Percentiles rank a stretch among this genome's conserved stretches.
Conservation (phyloP, 164 flowering plant genomes). For the Protea cynaroides region DNA sequence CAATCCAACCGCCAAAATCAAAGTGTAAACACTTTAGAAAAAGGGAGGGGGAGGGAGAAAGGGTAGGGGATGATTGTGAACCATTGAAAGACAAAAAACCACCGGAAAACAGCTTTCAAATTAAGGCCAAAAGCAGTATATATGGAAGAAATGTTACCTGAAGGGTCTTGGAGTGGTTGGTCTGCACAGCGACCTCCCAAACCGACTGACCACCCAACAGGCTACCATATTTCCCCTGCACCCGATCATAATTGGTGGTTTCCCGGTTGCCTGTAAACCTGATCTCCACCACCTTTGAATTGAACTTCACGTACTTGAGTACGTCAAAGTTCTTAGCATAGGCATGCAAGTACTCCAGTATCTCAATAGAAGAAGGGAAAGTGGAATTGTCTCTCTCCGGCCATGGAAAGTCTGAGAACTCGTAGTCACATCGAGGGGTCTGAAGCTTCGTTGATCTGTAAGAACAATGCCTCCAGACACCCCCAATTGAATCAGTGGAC, state of each 20-base stretch:
- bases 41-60: too few relatives aligned
- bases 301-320: slow-evolving; percentile 48
- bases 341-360: slow-evolving; percentile 62
- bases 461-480: slow-evolving; percentile 87
- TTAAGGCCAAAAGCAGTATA: neutral
- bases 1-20: too few relatives aligned
- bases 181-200: slow-evolving; percentile 81
- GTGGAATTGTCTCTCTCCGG: slow-evolving; percentile 48
- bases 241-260: slow-evolving; percentile 1
- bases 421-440: slow-evolving; percentile 71
- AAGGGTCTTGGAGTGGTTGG: slow-evolving; percentile 33
- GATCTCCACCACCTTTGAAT: slow-evolving; percentile 76
- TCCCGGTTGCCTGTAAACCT: slow-evolving; percentile 40
- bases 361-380: slow-evolving; percentile 66
- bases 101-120: neutral
- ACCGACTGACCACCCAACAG: slow-evolving; percentile 51
- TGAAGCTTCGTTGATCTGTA: slow-evolving; percentile 72
- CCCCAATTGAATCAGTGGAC: slow-evolving; percentile 73
- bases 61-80: too few relatives aligned
- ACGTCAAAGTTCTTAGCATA: slow-evolving; percentile 75
- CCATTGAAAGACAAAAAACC: too few relatives aligned
- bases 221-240: slow-evolving; percentile 24
- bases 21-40: too few relatives aligned
- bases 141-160: slow-evolving; percentile 37
- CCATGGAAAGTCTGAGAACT: slow-evolving; percentile 94